A percentile compares a stretch with the other conserved stretches of the same genome.
These are phyloP conservation scores for Drosera capensis DNA, from an alignment of 148 eudicot species.

Conservation along the genomic window DNA sequence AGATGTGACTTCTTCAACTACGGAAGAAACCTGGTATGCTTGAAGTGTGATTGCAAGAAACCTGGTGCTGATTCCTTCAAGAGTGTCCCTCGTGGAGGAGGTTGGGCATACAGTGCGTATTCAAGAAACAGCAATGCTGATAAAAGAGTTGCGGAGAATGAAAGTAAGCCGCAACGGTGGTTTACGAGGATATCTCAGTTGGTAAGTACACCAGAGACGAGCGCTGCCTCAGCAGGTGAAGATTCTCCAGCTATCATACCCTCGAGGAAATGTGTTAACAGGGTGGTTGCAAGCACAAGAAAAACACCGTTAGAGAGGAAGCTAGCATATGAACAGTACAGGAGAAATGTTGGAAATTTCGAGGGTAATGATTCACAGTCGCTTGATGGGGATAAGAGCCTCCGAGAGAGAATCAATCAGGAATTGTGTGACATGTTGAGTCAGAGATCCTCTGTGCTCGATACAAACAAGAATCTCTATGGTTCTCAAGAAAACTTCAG, in stretches of 20 bases:
- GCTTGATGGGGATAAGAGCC: constrained; percentile 9
- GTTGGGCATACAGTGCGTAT: constrained; percentile 8
- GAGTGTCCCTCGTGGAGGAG: constrained; percentile 7
- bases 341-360: constrained; percentile 7
- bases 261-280: constrained; percentile 24
- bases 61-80: constrained; percentile 14
- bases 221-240: constrained; percentile 16
- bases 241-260: constrained; percentile 32
- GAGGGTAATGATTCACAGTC: constrained; percentile 5
- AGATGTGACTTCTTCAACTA: constrained; percentile 77
- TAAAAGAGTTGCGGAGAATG: constrained; percentile 22
- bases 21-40: constrained; percentile 47
- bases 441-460: constrained; percentile 8
- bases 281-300: constrained; percentile 4
- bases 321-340: constrained; percentile 15
- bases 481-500: constrained; percentile 3
- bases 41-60: constrained; percentile 72
- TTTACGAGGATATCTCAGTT: constrained; percentile 31
- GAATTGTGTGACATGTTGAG: constrained; percentile 20
- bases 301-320: neutral
- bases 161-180: constrained; percentile 41
- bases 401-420: constrained; percentile 8
- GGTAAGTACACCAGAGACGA: constrained; percentile 25
- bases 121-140: constrained; percentile 11
- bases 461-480: constrained; percentile 2